These are phyloP conservation scores for Cokeromyces recurvatus DNA, from an alignment of 371 early-diverging fungal genomes.

Conservation along the genomic window DNA sequence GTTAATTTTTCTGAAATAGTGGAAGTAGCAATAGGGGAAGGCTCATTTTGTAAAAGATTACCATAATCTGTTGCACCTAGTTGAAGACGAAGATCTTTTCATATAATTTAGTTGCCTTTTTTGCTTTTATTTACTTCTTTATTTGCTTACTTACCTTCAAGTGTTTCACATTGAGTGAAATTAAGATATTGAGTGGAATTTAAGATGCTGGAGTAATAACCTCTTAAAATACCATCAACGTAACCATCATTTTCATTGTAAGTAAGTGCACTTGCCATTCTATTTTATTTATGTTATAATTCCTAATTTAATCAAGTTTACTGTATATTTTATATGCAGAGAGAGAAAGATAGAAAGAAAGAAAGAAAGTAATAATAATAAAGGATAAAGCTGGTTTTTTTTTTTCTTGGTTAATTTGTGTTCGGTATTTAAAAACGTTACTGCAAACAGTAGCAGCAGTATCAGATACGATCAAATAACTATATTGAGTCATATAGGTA, in stretches of 20 bases:
- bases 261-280: conserved; percentile 68
- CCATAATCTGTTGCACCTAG: conserved; percentile 96
- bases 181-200: conserved; percentile 82
- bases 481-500: too few species aligned
- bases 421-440: too few species aligned
- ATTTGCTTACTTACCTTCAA: conserved; percentile 70
- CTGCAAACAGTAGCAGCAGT: too few species aligned
- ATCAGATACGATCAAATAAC: too few species aligned
- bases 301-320: too few species aligned
- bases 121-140: neutral
- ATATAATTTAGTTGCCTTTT: neutral
- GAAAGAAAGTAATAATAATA: too few species aligned
- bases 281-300: too few species aligned
- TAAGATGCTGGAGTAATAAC: conserved; percentile 87
- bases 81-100: conserved; percentile 66
- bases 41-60: conserved; percentile 89
- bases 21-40: conserved; percentile 93
- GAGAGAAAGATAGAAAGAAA: too few species aligned
- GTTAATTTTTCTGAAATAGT: conserved; percentile 84
- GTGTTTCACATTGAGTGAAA: conserved; percentile 96
- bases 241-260: conserved; percentile 93
- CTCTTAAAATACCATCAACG: conserved; percentile 93
- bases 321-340: too few species aligned
- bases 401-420: too few species aligned
- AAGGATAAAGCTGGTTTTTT: too few species aligned